A percentile compares a stretch with the other conserved stretches of the same genome.
Evolutionary conservation across 805 yeast genomes (phyloP).

Genomic region (Teunomyces cretensis): DNA sequence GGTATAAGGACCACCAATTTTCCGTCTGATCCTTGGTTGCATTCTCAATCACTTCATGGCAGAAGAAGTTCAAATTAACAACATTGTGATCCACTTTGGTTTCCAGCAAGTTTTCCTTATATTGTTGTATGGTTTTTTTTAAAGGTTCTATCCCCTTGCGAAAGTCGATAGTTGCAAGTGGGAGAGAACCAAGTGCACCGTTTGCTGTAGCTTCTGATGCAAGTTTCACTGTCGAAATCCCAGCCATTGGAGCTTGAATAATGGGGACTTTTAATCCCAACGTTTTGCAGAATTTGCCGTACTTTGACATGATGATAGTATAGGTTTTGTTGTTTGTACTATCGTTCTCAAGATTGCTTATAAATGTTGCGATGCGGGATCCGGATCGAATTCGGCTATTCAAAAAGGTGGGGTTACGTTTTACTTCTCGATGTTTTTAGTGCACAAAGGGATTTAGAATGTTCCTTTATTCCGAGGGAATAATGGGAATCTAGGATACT

Average conservation of each 20-base stretch:
- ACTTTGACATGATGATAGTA: background rate
- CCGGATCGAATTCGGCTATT: background rate
- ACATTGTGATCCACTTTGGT: slow-evolving; percentile 4
- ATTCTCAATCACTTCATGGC: slow-evolving; percentile 31
- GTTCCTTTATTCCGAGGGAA: no score
- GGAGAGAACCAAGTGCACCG: slow-evolving; percentile 56
- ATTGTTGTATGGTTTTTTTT: slow-evolving; percentile 12
- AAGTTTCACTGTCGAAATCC: slow-evolving; percentile 45
- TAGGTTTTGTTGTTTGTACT: background rate
- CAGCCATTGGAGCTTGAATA: slow-evolving; percentile 64
- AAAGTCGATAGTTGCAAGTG: slow-evolving; percentile 34
- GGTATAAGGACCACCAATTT: slow-evolving; percentile 23
- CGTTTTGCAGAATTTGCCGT: background rate
- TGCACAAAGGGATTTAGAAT: no score
- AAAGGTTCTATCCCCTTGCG: slow-evolving; percentile 17
- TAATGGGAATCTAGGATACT: no score
- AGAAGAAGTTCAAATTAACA: slow-evolving; percentile 50
- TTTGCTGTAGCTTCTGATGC: slow-evolving; percentile 41
- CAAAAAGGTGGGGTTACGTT: background rate
- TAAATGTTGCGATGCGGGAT: background rate
- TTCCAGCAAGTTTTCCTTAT: slow-evolving; percentile 12
- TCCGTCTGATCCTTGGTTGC: slow-evolving; percentile 17
- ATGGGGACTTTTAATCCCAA: slow-evolving; percentile 42
- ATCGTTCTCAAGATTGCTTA: background rate
- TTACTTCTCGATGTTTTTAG: background rate